Base-by-base conservation (phyloP, 2,329 filamentous ascomycete genomes). In the Pestalotiopsis sp. region DNA sequence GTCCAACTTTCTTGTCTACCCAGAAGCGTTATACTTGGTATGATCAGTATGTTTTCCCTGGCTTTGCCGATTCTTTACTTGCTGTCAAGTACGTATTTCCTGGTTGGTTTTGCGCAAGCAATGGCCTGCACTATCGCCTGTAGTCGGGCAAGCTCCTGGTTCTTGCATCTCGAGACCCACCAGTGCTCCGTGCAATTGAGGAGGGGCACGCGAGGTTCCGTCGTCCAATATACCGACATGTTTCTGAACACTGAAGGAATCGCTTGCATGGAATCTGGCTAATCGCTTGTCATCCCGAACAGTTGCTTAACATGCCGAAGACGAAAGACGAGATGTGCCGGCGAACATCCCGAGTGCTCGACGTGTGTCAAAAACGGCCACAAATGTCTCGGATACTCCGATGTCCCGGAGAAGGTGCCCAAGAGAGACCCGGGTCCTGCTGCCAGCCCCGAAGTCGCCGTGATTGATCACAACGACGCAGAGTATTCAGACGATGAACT, bases 241-340 rank as follows among this genome's bases (percentile, higher is more conserved):
- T 36, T 36, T 36, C 6, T 36, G 31, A 36, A 36, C n/a, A n/a
- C 45, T 52, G 41, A 52, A 9, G 12, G 23, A 31, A 57, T 36
- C 31, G 31, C 31, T 36, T 36, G 31, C 2, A 52, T 27, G 20
- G 58, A 58, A 25, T 23, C 20, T 20, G 13, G 72, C 73, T 74
- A 69, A 74, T 70, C 64, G 61, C 20, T 25, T 67, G 25, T 69
- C 36, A 36, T 69, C 61, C 65, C 59, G 67, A 45, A 62, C 74
- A 92, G 90, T 70, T 93, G 91, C 80, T 83, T 90, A 76, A 93
- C 91, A 57, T 94, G 92, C 81, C 90, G 92, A 75, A 92, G 90
- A 78, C 88, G 92, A 76, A 94, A 94, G 81, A 94, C 91, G 66
- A 85, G 91, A 78, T 94, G 92, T 78, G 91, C 90, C 61, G 92